Percentiles rank a stretch among this genome's conserved stretches.
Evolutionary conservation across 768 basidiomycete species (phyloP).

Genomic region (Trametes cubensis): DNA sequence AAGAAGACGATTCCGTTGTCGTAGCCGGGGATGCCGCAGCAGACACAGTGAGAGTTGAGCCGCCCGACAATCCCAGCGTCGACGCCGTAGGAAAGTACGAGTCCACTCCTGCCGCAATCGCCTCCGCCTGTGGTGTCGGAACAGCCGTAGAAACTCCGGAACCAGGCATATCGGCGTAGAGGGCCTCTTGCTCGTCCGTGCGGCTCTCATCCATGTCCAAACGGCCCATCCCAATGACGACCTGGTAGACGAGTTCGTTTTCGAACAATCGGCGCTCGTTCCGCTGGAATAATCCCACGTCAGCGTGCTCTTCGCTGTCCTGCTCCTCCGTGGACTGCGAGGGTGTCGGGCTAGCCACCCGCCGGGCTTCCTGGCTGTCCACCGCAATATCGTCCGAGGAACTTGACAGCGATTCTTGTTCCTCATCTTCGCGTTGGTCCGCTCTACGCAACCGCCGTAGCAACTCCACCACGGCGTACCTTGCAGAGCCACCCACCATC

Average conservation of each 20-base stretch:
- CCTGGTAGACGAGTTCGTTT: slow-evolving; percentile 79
- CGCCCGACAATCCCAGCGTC: slow-evolving; percentile 2
- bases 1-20: neutral
- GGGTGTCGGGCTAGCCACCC: slow-evolving; percentile 13
- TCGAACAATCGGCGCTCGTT: slow-evolving; percentile 69
- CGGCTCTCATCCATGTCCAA: slow-evolving; percentile 45
- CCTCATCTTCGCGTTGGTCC: slow-evolving; percentile 42
- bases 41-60: neutral
- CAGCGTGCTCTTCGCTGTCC: slow-evolving; percentile 38
- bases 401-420: neutral
- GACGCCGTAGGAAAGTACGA: slow-evolving; percentile 23
- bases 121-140: slow-evolving; percentile 21
- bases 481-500: slow-evolving; percentile 70
- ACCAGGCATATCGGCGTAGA: slow-evolving; percentile 3
- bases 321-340: slow-evolving; percentile 21
- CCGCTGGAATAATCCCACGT: slow-evolving; percentile 51
- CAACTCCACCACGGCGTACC: slow-evolving; percentile 77
- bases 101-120: neutral
- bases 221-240: slow-evolving; percentile 88
- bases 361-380: neutral
- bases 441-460: slow-evolving; percentile 68
- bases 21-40: neutral
- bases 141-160: slow-evolving; percentile 22
- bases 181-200: slow-evolving; percentile 7
- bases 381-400: neutral